Conservation (phyloP, 495 filamentous ascomycete genomes). For the Penicillium coprophilum region DNA sequence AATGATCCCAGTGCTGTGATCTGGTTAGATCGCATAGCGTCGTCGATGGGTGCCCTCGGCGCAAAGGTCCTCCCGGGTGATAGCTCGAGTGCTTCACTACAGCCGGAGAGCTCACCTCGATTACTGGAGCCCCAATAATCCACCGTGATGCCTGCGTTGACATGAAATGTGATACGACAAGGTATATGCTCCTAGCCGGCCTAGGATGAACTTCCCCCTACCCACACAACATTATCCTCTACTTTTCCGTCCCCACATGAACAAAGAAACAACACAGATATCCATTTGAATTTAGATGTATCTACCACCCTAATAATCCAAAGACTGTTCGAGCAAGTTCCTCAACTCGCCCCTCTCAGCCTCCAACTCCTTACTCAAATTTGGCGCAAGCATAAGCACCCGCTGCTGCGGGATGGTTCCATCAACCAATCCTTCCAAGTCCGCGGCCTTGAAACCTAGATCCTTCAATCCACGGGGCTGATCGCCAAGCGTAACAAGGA, state of each 20-base stretch:
- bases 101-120: background rate
- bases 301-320: slow-evolving; percentile 51
- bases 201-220: background rate
- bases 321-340: slow-evolving; percentile 62
- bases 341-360: slow-evolving; percentile 65
- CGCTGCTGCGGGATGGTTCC: slow-evolving; percentile 89
- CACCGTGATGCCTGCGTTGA: background rate
- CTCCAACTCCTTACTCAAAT: slow-evolving; percentile 62
- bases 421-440: slow-evolving; percentile 83
- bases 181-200: background rate
- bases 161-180: background rate
- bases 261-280: background rate
- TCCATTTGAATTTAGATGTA: background rate
- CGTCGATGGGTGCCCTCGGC: slow-evolving; percentile 39
- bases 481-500: slow-evolving; percentile 79
- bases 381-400: slow-evolving; percentile 89
- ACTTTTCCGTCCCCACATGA: background rate
- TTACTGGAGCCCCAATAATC: background rate
- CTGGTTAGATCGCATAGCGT: slow-evolving; percentile 41
- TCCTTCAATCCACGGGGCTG: slow-evolving; percentile 85
- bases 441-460: slow-evolving; percentile 69
- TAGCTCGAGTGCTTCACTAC: background rate
- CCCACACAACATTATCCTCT: background rate
- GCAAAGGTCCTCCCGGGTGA: slow-evolving; percentile 14
- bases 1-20: slow-evolving; percentile 28